Evolutionary conservation across 306 rosid genomes (phyloP).

Genomic region (Astragalus glycyphyllos): DNA sequence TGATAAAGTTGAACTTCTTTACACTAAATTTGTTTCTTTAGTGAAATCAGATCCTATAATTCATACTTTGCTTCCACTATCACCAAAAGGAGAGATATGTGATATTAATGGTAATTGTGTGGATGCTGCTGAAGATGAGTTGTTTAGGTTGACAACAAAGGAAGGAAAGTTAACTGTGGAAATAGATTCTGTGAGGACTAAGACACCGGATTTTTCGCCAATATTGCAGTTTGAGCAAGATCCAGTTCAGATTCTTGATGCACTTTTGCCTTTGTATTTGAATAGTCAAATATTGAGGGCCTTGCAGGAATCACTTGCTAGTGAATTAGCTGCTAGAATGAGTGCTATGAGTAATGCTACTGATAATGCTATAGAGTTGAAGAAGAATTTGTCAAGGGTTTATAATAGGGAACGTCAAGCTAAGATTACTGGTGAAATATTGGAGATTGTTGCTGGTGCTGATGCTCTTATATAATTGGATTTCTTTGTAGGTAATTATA

Average conservation of each 20-base stretch:
- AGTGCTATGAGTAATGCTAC: slow-evolving; percentile 86
- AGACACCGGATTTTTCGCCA: slow-evolving; percentile 63
- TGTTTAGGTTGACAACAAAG: slow-evolving; percentile 82
- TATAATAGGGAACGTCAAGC: slow-evolving; percentile 91
- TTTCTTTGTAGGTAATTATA: slow-evolving; percentile 50
- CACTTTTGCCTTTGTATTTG: slow-evolving; percentile 77
- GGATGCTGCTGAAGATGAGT: slow-evolving; percentile 90
- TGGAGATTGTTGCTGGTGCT: slow-evolving; percentile 95
- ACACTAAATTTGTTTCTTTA: slow-evolving; percentile 83
- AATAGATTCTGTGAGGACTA: slow-evolving; percentile 65
- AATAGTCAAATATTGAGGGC: slow-evolving; percentile 93
- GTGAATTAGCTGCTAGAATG: slow-evolving; percentile 94
- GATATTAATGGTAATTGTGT: slow-evolving; percentile 81
- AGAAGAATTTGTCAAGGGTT: slow-evolving; percentile 57
- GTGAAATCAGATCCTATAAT: slow-evolving; percentile 79
- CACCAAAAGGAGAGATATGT: slow-evolving; percentile 92
- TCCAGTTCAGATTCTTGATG: slow-evolving; percentile 93
- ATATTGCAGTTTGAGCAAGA: slow-evolving; percentile 90
- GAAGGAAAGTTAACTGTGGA: slow-evolving; percentile 87
- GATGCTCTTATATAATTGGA: slow-evolving; percentile 48
- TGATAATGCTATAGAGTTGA: slow-evolving; percentile 78
- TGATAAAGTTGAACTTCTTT: slow-evolving; percentile 85
- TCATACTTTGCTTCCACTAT: slow-evolving; percentile 88
- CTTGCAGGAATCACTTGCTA: slow-evolving; percentile 87
- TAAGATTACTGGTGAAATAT: slow-evolving; percentile 88